phyloP scores from a whole-genome alignment of 2,329 filamentous ascomycete genomes.

The Alternaria ethzedia region DNA sequence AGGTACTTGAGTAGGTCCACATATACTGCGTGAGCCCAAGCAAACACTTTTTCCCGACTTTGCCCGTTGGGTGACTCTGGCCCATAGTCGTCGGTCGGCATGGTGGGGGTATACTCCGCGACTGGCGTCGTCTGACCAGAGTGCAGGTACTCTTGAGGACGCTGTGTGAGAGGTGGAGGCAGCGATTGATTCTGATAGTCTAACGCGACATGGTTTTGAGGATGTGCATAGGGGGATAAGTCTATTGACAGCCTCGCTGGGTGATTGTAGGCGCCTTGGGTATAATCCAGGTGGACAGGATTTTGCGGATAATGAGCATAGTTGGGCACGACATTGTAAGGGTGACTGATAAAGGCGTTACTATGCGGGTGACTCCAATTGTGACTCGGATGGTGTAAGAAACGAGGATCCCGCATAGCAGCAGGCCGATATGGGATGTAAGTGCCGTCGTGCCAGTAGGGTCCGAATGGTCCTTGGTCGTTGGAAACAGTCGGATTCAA shows the following conservation, averaged over 20 bases:
- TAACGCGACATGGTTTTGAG: conserved; percentile 28
- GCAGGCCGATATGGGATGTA: conserved; percentile 51
- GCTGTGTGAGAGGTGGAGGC: conserved; percentile 28
- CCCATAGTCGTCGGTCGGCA: conserved; percentile 46
- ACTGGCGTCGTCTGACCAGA: conserved; percentile 41
- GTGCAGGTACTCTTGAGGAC: conserved; percentile 33
- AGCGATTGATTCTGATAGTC: conserved; percentile 37
- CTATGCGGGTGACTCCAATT: conserved; percentile 43
- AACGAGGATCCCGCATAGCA: conserved; percentile 50
- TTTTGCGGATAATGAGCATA: conserved; percentile 35
- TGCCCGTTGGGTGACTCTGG: conserved; percentile 51
- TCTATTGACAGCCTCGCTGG: conserved; percentile 30
- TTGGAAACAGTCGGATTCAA: conserved; percentile 50
- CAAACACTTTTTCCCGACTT: conserved; percentile 54
- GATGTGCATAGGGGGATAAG: conserved; percentile 33
- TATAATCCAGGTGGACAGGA: conserved; percentile 33
- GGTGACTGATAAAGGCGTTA: conserved; percentile 33
- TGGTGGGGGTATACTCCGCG: conserved; percentile 26
- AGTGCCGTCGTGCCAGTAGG: conserved; percentile 52
- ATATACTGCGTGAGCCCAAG: conserved; percentile 56
- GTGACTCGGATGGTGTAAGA: conserved; percentile 37
- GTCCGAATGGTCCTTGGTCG: conserved; percentile 49
- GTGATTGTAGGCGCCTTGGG: conserved; percentile 31
- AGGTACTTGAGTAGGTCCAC: conserved; percentile 57
- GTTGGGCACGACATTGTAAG: conserved; percentile 33